Evolutionary conservation across 208 protist species (phyloP).

Genomic region (Acanthamoeba rhysodes): DNA sequence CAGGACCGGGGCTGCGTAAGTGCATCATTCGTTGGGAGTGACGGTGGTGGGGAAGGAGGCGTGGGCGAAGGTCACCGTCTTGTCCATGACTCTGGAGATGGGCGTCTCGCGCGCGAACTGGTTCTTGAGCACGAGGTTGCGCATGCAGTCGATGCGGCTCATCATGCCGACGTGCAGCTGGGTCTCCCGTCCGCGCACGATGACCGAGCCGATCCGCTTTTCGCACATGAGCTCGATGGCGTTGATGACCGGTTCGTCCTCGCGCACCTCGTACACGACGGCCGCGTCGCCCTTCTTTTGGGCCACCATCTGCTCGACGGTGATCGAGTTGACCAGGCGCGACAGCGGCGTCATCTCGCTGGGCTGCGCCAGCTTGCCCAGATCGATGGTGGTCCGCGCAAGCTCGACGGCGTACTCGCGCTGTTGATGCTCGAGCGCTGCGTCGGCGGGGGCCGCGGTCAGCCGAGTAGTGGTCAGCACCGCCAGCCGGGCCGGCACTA

Average conservation of each 20-base stretch:
- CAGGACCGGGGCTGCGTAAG: background rate
- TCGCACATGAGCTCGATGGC: slow-evolving; percentile 59
- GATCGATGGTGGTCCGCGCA: background rate
- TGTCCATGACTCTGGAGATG: slow-evolving; percentile 8
- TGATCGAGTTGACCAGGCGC: background rate
- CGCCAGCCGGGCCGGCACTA: background rate
- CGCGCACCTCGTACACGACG: slow-evolving; percentile 2
- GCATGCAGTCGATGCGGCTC: slow-evolving; percentile 46
- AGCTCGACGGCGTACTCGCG: slow-evolving; percentile 19
- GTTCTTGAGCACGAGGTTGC: slow-evolving; percentile 26
- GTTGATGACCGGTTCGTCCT: slow-evolving; percentile 46
- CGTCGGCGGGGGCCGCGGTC: background rate
- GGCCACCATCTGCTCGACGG: slow-evolving; percentile 36
- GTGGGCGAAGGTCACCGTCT: background rate
- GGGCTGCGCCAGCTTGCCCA: background rate
- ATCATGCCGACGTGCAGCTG: slow-evolving; percentile 61
- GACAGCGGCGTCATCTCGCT: background rate
- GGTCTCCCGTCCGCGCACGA: slow-evolving; percentile 4
- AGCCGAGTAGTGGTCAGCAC: background rate
- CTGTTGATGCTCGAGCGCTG: background rate
- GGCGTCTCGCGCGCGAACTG: slow-evolving; percentile 19
- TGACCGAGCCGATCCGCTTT: background rate
- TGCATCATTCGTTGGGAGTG: too few species aligned
- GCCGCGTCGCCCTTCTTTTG: background rate
- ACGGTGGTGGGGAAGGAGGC: too few species aligned